Evolutionary conservation across 129 eudicot genomes (phyloP).

Genomic region (Helichrysum umbraculigerum): DNA sequence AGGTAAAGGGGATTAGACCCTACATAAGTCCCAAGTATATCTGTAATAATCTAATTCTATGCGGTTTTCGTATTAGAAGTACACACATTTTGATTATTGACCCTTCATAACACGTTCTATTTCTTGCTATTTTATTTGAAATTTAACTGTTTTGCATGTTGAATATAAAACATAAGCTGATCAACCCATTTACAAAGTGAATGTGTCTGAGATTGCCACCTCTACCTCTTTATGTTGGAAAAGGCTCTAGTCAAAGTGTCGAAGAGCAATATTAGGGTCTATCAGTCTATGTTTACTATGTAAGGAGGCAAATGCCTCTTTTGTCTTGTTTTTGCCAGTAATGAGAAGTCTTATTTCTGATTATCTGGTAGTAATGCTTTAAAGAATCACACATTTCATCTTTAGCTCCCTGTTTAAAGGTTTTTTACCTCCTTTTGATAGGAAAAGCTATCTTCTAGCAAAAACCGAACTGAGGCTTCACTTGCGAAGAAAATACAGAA

Average conservation of each 20-base stretch:
- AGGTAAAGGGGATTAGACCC: too few species aligned
- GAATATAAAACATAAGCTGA: not conserved
- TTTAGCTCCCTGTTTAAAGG: slow-evolving; percentile 15
- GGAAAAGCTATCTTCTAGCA: slow-evolving; percentile 87
- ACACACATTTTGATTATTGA: not conserved
- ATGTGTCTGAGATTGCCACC: not conserved
- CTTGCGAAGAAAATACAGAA: slow-evolving; percentile 79
- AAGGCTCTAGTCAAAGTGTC: not conserved
- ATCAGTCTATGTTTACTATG: not conserved
- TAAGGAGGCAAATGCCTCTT: slow-evolving; percentile 6
- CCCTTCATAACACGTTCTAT: not conserved
- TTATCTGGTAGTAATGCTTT: not conserved
- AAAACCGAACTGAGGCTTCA: slow-evolving; percentile 80
- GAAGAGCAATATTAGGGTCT: not conserved
- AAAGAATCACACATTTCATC: slow-evolving; percentile 3
- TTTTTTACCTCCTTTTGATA: slow-evolving; percentile 28
- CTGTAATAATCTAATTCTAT: too few species aligned
- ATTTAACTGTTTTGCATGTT: not conserved
- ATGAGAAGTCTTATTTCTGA: not conserved
- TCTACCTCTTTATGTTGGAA: not conserved
- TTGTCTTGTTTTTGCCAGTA: not conserved
- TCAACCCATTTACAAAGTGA: too few species aligned
- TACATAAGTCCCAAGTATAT: not conserved
- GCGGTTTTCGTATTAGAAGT: not conserved
- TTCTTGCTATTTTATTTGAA: not conserved